phyloP scores from a whole-genome alignment of 2,329 filamentous ascomycete species.

The Penicillium sp. region DNA sequence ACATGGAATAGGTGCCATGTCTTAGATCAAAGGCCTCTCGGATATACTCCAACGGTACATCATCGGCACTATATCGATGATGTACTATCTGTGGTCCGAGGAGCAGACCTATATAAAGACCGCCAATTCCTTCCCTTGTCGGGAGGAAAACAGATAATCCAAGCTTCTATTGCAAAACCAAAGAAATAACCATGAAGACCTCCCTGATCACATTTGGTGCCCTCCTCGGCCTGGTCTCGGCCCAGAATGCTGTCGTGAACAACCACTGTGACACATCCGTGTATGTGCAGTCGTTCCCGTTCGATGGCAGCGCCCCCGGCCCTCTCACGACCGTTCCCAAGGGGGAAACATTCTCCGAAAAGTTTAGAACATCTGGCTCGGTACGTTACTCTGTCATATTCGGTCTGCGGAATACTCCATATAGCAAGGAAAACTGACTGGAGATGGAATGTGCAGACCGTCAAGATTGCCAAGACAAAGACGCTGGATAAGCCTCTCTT shows the following conservation, averaged over 20 bases:
- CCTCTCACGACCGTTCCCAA: constrained; percentile 20
- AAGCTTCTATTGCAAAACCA: constrained; percentile 8
- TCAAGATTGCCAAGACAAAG: constrained; percentile 26
- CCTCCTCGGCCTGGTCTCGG: constrained; percentile 18
- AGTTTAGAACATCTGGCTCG: constrained; percentile 21
- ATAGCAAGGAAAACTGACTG: constrained; percentile 11
- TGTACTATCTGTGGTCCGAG: constrained; percentile 1
- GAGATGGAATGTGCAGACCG: constrained; percentile 15
- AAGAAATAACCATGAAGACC: constrained; percentile 19
- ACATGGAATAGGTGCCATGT: constrained; percentile 15
- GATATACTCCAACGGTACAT: constrained; percentile 6
- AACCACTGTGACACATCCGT: constrained; percentile 20
- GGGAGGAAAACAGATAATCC: constrained; percentile 4
- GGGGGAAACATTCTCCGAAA: constrained; percentile 21
- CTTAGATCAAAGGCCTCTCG: constrained; percentile 13
- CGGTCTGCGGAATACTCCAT: not conserved
- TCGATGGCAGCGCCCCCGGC: constrained; percentile 21
- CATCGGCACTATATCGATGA: not conserved
- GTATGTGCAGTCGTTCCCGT: constrained; percentile 25
- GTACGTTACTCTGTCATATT: constrained; percentile 13
- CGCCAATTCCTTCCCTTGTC: constrained; percentile 5
- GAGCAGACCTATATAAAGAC: constrained; percentile 17
- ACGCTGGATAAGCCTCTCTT: constrained; percentile 26
- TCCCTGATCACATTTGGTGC: constrained; percentile 16
- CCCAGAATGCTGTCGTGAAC: constrained; percentile 22